A percentile compares a stretch with the other conserved stretches of the same genome.
Conservation (phyloP, 2,329 filamentous ascomycete genomes). For the Fusarium sp. region DNA sequence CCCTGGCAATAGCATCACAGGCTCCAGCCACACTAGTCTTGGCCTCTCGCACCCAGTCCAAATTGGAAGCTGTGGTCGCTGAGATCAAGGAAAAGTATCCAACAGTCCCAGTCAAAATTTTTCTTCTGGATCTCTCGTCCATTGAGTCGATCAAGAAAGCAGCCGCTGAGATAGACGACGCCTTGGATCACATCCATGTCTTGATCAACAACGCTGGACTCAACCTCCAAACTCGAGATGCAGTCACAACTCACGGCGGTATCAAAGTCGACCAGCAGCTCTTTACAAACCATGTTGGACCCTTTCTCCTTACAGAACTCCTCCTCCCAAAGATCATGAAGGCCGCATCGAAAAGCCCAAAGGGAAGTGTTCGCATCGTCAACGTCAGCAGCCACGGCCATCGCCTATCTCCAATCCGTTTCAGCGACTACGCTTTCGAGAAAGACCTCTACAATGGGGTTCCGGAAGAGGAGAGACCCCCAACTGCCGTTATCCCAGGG, state of each 20-base stretch:
- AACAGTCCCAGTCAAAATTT: background rate
- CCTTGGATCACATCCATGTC: conserved; percentile 8
- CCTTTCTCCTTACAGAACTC: conserved; percentile 53
- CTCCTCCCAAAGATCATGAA: conserved; percentile 46
- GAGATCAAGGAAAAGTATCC: conserved; percentile 1
- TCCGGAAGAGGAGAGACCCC: conserved; percentile 9
- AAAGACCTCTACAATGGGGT: conserved; percentile 9
- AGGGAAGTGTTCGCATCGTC: conserved; percentile 49
- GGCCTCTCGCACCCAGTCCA: conserved; percentile 12
- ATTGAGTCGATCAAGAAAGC: conserved; percentile 4
- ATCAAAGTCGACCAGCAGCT: conserved; percentile 35
- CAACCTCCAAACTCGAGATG: conserved; percentile 2
- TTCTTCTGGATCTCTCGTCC: conserved; percentile 14
- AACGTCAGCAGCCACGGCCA: conserved; percentile 58
- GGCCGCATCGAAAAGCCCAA: background rate
- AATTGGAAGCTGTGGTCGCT: background rate
- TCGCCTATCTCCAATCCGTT: conserved; percentile 53
- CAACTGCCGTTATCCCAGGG: background rate
- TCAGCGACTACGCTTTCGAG: conserved; percentile 55
- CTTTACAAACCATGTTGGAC: conserved; percentile 51
- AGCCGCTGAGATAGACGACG: background rate
- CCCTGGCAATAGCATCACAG: conserved; percentile 13
- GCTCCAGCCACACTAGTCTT: conserved; percentile 3
- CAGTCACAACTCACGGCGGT: background rate
- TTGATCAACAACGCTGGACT: conserved; percentile 29